These are phyloP conservation scores for Beauveria sp. DNA, from an alignment of 2,329 filamentous ascomycete species.

Conservation along the genomic window DNA sequence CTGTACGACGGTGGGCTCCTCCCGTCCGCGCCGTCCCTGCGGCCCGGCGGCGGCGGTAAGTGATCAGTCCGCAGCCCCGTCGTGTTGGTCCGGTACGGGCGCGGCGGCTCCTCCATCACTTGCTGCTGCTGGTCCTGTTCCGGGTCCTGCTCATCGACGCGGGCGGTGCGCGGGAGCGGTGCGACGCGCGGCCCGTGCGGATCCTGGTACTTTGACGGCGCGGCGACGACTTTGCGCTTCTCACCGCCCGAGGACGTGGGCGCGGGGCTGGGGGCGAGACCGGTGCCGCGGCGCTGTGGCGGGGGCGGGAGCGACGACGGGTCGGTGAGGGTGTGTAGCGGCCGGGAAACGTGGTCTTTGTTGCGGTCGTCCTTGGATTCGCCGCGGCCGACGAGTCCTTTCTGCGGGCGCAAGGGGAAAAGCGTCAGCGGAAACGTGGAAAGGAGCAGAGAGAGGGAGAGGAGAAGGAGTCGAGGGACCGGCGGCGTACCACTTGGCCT, in stretches of 20 bases:
- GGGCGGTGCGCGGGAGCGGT: conserved; percentile 12
- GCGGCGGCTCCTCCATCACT: conserved; percentile 20
- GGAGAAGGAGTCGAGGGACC: background rate
- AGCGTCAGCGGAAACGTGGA: conserved; percentile 3
- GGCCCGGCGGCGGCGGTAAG: conserved; percentile 63
- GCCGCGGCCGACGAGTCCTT: conserved; percentile 37
- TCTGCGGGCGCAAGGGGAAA: conserved; percentile 24
- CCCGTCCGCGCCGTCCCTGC: conserved; percentile 35
- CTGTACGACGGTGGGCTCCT: conserved; percentile 23
- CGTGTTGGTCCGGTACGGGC: conserved; percentile 62
- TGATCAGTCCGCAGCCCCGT: conserved; percentile 62
- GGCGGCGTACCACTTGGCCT: conserved; percentile 37
- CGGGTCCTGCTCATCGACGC: background rate
- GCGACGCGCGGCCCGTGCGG: conserved; percentile 18
- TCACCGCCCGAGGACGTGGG: conserved; percentile 12
- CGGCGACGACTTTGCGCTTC: conserved; percentile 21
- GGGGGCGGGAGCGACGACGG: conserved; percentile 73
- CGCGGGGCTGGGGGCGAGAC: conserved; percentile 22
- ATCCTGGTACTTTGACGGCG: conserved; percentile 28
- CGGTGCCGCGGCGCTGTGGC: conserved; percentile 51
- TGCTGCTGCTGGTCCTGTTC: conserved; percentile 9
- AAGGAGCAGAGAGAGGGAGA: background rate
- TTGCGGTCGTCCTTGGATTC: conserved; percentile 23
- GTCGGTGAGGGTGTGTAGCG: conserved; percentile 65
- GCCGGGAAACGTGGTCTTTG: conserved; percentile 40